These are phyloP conservation scores for Aspergillus ochraceus DNA, from an alignment of 2,329 filamentous ascomycete genomes.

Conservation along the genomic window DNA sequence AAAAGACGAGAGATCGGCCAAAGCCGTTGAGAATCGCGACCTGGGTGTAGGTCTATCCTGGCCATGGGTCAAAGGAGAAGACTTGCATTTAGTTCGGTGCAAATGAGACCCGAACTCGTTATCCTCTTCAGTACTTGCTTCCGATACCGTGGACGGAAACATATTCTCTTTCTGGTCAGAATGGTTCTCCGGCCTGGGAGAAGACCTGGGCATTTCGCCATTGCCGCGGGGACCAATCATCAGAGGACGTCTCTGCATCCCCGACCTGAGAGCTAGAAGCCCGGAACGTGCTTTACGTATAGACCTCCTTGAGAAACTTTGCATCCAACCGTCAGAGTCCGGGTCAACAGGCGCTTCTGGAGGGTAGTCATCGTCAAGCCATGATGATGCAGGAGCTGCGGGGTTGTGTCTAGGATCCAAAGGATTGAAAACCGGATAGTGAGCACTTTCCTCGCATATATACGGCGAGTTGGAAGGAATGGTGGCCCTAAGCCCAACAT, in stretches of 20 bases:
- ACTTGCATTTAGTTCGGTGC: conserved; percentile 23
- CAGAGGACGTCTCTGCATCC: conserved; percentile 24
- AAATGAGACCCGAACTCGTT: conserved; percentile 28
- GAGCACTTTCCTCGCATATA: conserved; percentile 32
- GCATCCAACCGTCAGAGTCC: conserved; percentile 26
- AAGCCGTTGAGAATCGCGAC: not conserved
- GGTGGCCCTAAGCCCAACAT: conserved; percentile 9
- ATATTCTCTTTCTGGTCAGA: conserved; percentile 10
- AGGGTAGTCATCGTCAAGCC: conserved; percentile 11
- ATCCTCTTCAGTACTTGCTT: conserved; percentile 31
- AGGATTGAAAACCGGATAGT: conserved; percentile 39
- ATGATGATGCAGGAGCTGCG: conserved; percentile 9
- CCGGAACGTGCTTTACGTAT: conserved; percentile 34
- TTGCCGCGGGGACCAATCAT: not conserved
- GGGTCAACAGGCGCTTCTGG: conserved; percentile 15
- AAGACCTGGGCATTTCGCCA: conserved; percentile 6
- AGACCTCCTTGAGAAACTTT: conserved; percentile 28
- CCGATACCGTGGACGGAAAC: conserved; percentile 25
- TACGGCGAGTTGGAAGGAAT: conserved; percentile 14
- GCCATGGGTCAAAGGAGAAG: not conserved
- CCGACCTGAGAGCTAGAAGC: conserved; percentile 28
- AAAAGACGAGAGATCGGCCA: not conserved
- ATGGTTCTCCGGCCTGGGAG: conserved; percentile 20
- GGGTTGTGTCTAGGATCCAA: conserved; percentile 39
- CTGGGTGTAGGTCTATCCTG: not conserved